phyloP scores from a whole-genome alignment of 164 flowering plant genomes.

The Liquidambar formosana region DNA sequence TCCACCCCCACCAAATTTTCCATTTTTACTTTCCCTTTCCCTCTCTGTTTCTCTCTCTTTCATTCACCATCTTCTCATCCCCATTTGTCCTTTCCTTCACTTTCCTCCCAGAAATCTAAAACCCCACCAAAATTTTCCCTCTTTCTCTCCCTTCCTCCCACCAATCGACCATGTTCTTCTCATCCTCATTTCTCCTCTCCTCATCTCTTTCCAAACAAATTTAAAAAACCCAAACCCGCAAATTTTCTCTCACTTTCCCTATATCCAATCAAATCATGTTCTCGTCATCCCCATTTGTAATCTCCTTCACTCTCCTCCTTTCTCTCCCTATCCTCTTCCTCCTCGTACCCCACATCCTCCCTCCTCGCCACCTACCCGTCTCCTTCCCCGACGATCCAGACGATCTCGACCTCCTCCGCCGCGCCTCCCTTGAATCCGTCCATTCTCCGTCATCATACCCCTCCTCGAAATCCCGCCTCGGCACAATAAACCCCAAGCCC shows the following conservation, averaged over 20 bases:
- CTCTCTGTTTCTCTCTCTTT: too few species aligned
- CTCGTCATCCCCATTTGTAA: constrained; percentile 42
- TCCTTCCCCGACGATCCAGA: constrained; percentile 69
- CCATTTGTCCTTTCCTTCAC: too few species aligned
- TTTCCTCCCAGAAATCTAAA: too few species aligned
- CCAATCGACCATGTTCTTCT: background rate
- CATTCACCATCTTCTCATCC: too few species aligned
- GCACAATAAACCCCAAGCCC: constrained; percentile 36
- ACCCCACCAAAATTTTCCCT: background rate
- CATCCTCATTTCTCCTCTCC: background rate
- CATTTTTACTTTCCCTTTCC: too few species aligned
- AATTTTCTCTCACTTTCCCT: background rate
- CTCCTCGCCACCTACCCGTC: constrained; percentile 44
- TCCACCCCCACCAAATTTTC: too few species aligned
- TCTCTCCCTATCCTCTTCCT: constrained; percentile 61
- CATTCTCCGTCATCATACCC: constrained; percentile 17
- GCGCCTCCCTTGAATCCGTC: constrained; percentile 33
- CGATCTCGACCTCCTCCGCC: constrained; percentile 72
- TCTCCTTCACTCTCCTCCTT: constrained; percentile 50
- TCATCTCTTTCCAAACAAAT: background rate
- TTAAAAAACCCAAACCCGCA: background rate
- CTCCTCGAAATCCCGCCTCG: constrained; percentile 30
- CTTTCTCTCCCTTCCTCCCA: background rate
- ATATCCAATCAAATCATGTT: constrained; percentile 23
- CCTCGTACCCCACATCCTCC: constrained; percentile 55